phyloP scores from a whole-genome alignment of 2,329 filamentous ascomycete genomes.

The Paramyrothecium sp. region DNA sequence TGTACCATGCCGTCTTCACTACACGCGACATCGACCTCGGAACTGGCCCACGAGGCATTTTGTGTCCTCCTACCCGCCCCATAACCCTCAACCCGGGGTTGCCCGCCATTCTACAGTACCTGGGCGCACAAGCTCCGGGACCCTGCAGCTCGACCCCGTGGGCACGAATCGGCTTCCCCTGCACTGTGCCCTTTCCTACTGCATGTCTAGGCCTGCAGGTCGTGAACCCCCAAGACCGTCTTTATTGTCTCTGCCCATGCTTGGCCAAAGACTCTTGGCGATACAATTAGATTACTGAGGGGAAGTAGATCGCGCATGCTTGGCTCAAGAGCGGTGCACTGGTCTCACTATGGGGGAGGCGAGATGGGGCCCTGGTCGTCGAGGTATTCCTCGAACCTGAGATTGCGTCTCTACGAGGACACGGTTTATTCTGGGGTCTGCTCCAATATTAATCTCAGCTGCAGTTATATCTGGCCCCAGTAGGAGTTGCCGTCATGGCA shows the following conservation, averaged over 20 bases:
- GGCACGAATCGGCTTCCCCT: background rate
- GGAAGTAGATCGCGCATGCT: background rate
- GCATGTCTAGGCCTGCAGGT: background rate
- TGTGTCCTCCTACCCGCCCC: background rate
- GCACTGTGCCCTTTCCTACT: background rate
- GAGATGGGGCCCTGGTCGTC: background rate
- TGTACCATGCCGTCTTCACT: background rate
- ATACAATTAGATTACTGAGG: background rate
- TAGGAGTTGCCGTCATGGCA: background rate
- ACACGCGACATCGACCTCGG: background rate
- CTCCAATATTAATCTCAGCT: background rate
- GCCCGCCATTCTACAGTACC: background rate
- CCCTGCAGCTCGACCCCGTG: background rate
- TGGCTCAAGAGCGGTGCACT: background rate
- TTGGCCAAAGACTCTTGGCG: background rate
- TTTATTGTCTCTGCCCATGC: background rate
- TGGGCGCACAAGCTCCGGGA: background rate
- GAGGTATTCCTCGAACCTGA: background rate
- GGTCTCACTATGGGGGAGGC: background rate
- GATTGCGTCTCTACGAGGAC: background rate
- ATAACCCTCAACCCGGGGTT: background rate
- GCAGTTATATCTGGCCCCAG: background rate
- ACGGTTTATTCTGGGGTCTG: background rate
- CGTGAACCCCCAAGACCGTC: background rate
- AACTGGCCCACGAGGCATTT: background rate